Conservation (phyloP, 2,329 filamentous ascomycete species). For the Ophiosphaerella narmari region DNA sequence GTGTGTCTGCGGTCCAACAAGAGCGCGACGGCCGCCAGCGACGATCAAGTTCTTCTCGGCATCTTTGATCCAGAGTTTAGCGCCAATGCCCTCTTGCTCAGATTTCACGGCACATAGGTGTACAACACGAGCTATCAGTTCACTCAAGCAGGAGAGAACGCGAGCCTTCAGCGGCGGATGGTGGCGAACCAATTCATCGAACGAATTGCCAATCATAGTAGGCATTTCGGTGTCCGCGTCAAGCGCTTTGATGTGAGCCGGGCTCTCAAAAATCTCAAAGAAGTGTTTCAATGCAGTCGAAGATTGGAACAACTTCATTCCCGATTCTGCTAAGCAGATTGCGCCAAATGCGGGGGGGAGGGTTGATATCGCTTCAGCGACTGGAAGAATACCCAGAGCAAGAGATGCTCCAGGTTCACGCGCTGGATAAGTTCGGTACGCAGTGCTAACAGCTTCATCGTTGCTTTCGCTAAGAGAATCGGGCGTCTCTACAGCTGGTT, state of each 20-base stretch:
- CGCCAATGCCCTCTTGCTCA: conserved; percentile 71
- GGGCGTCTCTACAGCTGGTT: conserved; percentile 27
- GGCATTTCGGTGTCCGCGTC: conserved; percentile 74
- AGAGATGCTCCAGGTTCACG: conserved; percentile 39
- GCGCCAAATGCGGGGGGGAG: conserved; percentile 89
- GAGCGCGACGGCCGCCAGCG: conserved; percentile 58
- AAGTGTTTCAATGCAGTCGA: conserved; percentile 84
- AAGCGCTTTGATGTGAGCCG: conserved; percentile 84
- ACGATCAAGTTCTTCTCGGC: conserved; percentile 63
- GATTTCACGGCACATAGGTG: conserved; percentile 74
- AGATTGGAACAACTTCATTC: conserved; percentile 83
- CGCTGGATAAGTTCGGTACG: conserved; percentile 24
- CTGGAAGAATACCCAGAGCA: conserved; percentile 79
- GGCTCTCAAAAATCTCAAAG: conserved; percentile 95
- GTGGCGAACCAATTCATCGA: conserved; percentile 93
- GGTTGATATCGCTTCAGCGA: conserved; percentile 82
- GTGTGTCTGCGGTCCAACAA: conserved; percentile 49
- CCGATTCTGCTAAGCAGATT: conserved; percentile 86
- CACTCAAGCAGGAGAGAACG: conserved; percentile 82
- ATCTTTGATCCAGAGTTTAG: conserved; percentile 72
- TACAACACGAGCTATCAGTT: conserved; percentile 84
- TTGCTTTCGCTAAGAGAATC: conserved; percentile 18
- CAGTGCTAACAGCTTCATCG: conserved; percentile 12
- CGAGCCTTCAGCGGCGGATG: conserved; percentile 81
- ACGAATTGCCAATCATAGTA: conserved; percentile 75